phyloP scores from a whole-genome alignment of 495 filamentous ascomycete species.

The Elaphomyces granulatus region DNA sequence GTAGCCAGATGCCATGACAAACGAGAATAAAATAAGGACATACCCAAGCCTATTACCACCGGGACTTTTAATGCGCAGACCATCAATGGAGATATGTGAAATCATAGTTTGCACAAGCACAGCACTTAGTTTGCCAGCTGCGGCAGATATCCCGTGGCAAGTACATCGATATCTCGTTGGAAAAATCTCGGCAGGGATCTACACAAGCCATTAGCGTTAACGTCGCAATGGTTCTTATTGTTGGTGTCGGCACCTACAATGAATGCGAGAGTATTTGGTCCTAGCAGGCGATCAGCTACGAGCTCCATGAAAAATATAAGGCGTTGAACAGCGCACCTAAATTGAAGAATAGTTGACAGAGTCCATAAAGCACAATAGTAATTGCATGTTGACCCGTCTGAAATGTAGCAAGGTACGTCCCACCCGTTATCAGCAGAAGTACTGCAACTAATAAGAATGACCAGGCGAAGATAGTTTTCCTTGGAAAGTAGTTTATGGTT shows the following conservation, averaged over 20 bases:
- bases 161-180: conserved; percentile 34
- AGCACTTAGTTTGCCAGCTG: conserved; percentile 31
- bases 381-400: conserved; percentile 5
- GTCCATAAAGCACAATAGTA: conserved; percentile 14
- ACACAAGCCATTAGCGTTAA: neutral
- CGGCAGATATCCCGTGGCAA: conserved; percentile 31
- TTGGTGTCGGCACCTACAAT: conserved; percentile 6
- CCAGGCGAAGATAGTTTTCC: neutral
- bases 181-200: conserved; percentile 33
- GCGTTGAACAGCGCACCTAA: conserved; percentile 11
- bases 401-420: conserved; percentile 8
- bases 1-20: conserved; percentile 2
- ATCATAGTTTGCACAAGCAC: conserved; percentile 25
- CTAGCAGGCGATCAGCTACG: conserved; percentile 2
- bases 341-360: conserved; percentile 20
- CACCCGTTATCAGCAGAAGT: conserved; percentile 12
- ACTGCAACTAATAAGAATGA: conserved; percentile 8
- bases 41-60: too few relatives aligned
- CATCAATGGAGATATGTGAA: conserved; percentile 10
- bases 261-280: conserved; percentile 25
- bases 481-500: conserved; percentile 1
- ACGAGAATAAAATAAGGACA: neutral
- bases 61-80: neutral
- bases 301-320: conserved; percentile 1
- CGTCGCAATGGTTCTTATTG: neutral